Evolutionary conservation across 2,329 filamentous ascomycete genomes (phyloP).

Genomic region (Venturia nashicola): DNA sequence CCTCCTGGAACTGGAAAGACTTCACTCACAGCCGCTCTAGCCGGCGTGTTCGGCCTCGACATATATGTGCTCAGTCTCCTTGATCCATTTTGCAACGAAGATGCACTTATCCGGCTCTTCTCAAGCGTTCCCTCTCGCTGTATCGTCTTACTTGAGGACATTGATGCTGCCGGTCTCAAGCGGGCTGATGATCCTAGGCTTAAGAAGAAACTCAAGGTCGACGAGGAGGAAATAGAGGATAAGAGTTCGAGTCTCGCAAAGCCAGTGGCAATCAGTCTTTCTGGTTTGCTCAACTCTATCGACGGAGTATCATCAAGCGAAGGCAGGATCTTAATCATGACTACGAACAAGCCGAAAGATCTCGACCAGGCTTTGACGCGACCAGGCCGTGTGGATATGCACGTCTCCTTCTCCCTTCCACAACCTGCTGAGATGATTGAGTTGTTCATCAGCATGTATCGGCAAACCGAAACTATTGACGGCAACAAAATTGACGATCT

Average conservation of each 20-base stretch:
- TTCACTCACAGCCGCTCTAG: slow-evolving; percentile 37
- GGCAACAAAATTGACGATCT: neutral
- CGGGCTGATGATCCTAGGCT: slow-evolving; percentile 1
- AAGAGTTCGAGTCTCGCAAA: neutral
- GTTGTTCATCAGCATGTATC: slow-evolving; percentile 10
- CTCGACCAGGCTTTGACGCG: slow-evolving; percentile 17
- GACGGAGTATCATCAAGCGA: slow-evolving; percentile 15
- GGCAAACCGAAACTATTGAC: slow-evolving; percentile 11
- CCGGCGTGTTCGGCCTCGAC: slow-evolving; percentile 34
- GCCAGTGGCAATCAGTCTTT: slow-evolving; percentile 10
- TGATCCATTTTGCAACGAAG: slow-evolving; percentile 56
- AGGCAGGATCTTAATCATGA: slow-evolving; percentile 19
- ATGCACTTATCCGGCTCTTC: slow-evolving; percentile 46
- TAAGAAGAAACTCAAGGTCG: neutral
- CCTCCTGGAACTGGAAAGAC: slow-evolving; percentile 74
- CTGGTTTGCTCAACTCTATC: slow-evolving; percentile 17
- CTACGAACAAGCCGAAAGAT: slow-evolving; percentile 16
- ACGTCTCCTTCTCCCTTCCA: slow-evolving; percentile 9
- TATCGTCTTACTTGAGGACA: slow-evolving; percentile 10
- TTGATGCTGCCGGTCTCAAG: slow-evolving; percentile 9
- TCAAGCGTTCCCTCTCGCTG: slow-evolving; percentile 52
- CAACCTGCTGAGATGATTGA: neutral
- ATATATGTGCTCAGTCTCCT: slow-evolving; percentile 33
- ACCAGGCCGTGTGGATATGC: slow-evolving; percentile 16
- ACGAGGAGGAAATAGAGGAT: neutral